Conservation (phyloP, 352 stramenopile species). For the Phytopythium aichiense region DNA sequence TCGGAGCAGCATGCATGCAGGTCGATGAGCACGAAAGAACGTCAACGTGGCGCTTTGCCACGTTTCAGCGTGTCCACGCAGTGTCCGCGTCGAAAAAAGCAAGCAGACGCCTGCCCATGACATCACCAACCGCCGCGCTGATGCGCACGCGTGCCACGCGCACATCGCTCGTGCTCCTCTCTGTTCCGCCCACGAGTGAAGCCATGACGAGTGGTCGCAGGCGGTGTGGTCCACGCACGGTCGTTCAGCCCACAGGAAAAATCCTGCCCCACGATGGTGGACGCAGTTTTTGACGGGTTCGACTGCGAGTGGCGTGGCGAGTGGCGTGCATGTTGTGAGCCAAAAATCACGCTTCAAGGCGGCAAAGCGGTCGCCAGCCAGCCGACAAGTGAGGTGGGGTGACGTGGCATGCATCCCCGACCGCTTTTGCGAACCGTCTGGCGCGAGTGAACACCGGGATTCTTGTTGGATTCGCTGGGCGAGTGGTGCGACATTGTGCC, state of each 20-base stretch:
- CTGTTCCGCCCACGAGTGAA: background rate
- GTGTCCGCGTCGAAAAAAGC: background rate
- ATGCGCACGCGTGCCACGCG: background rate
- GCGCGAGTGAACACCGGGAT: too few relatives aligned
- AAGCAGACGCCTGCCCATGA: background rate
- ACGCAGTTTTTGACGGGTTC: too few relatives aligned
- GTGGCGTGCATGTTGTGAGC: background rate
- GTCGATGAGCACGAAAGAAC: background rate
- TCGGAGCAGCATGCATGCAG: background rate
- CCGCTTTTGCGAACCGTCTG: too few relatives aligned
- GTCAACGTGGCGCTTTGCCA: background rate
- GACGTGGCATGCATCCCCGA: too few relatives aligned
- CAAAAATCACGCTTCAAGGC: background rate
- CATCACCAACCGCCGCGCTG: constrained; percentile 1
- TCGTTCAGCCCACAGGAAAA: background rate
- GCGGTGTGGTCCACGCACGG: background rate
- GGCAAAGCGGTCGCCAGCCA: background rate
- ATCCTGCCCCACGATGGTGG: background rate
- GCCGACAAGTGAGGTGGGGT: background rate
- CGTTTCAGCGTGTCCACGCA: background rate
- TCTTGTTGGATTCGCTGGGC: too few relatives aligned
- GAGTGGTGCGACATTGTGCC: too few relatives aligned
- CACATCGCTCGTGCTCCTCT: background rate
- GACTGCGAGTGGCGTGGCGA: background rate
- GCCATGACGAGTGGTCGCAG: background rate